Percentiles rank a stretch among this genome's conserved stretches.
phyloP scores from a whole-genome alignment of 1,139 yeast genomes.

The Eremothecium gossypii region DNA sequence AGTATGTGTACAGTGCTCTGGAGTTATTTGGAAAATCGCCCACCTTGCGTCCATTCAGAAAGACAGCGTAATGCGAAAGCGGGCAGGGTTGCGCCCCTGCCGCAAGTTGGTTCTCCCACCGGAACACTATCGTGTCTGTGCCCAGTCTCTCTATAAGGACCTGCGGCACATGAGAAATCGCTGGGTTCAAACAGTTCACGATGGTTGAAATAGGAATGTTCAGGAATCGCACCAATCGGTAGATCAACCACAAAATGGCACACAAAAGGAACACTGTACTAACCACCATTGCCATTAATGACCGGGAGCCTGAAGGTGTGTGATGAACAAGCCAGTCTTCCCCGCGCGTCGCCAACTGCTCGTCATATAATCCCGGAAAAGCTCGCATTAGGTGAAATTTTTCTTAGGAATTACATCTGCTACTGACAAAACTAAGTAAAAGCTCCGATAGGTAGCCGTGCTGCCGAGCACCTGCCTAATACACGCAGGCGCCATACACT shows the following conservation, averaged over 20 bases:
- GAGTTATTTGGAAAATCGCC: slow-evolving; percentile 26
- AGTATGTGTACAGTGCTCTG: slow-evolving; percentile 29
- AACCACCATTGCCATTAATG: slow-evolving; percentile 5
- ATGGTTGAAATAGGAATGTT: slow-evolving; percentile 42
- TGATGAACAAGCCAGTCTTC: too few species aligned
- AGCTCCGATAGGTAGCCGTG: too few species aligned
- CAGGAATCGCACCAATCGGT: slow-evolving; percentile 22
- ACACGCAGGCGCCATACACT: too few species aligned
- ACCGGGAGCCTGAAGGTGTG: too few species aligned
- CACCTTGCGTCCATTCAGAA: slow-evolving; percentile 24
- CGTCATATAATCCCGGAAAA: neutral
- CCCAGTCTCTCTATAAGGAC: slow-evolving; percentile 50
- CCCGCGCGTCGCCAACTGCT: too few species aligned
- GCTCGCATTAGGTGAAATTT: too few species aligned
- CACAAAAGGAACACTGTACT: slow-evolving; percentile 8
- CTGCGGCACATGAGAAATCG: slow-evolving; percentile 48
- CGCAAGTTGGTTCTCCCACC: slow-evolving; percentile 41
- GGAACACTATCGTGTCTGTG: slow-evolving; percentile 40
- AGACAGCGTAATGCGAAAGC: slow-evolving; percentile 22
- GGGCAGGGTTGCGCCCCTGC: slow-evolving; percentile 4
- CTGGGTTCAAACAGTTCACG: slow-evolving; percentile 42
- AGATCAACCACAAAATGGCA: slow-evolving; percentile 23
- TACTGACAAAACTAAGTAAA: too few species aligned
- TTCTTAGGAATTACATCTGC: too few species aligned
- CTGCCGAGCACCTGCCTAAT: too few species aligned